phyloP scores from a whole-genome alignment of 1,139 yeast species.

The Candida dubliniensis region DNA sequence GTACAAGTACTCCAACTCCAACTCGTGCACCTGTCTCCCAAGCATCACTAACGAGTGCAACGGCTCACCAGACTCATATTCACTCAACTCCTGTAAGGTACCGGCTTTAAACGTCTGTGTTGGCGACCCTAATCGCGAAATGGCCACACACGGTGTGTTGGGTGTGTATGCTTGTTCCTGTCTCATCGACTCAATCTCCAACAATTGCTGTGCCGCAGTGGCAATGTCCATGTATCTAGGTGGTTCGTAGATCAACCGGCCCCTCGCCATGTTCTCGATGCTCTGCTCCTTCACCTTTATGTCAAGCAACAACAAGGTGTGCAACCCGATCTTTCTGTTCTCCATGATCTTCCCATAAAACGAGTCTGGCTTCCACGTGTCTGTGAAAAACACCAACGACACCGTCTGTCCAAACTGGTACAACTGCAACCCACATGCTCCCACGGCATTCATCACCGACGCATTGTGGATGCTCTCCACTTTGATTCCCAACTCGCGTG shows the following conservation, averaged over 20 bases:
- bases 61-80: conserved; percentile 92
- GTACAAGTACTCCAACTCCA: conserved; percentile 81
- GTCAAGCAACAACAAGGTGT: conserved; percentile 83
- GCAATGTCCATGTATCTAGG: conserved; percentile 94
- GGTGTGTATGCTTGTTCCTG: conserved; percentile 76
- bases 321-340: conserved; percentile 86
- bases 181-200: conserved; percentile 81
- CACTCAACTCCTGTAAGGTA: conserved; percentile 68
- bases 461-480: conserved; percentile 92
- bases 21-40: conserved; percentile 92
- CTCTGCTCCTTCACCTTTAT: conserved; percentile 97
- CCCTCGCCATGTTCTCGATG: conserved; percentile 90
- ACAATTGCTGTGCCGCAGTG: conserved; percentile 82
- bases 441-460: conserved; percentile 97
- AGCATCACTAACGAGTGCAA: conserved; percentile 86
- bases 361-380: conserved; percentile 93
- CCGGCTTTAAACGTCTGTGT: conserved; percentile 82
- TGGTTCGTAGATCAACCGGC: conserved; percentile 89
- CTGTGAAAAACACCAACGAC: conserved; percentile 92
- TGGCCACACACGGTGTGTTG: conserved; percentile 89
- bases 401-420: conserved; percentile 97
- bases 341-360: conserved; percentile 89
- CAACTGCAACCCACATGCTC: conserved; percentile 94
- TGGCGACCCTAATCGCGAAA: conserved; percentile 88
- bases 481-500: conserved; percentile 75